Percentiles rank a stretch among this genome's conserved stretches.
These are phyloP conservation scores for Thielaviopsis ethacetica DNA, from an alignment of 2,329 filamentous ascomycete species.

Conservation along the genomic window DNA sequence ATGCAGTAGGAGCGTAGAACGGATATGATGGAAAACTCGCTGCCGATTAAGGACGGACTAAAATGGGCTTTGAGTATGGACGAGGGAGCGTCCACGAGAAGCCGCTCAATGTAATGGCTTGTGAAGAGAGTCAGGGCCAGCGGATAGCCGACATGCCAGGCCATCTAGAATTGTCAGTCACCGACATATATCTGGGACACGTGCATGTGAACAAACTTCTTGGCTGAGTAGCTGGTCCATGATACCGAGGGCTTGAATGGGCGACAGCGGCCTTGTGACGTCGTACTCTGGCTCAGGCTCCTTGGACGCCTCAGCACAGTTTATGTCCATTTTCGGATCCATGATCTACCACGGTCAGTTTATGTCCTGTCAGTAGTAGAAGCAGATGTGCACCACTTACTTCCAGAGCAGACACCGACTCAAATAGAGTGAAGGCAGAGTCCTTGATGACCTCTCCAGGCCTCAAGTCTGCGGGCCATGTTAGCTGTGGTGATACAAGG, in stretches of 20 bases:
- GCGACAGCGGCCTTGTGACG: constrained; percentile 47
- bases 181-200: not conserved
- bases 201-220: constrained; percentile 40
- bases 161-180: constrained; percentile 44
- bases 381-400: constrained; percentile 21
- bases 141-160: constrained; percentile 93
- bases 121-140: constrained; percentile 90
- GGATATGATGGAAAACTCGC: constrained; percentile 33
- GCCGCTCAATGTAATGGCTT: constrained; percentile 72
- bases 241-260: constrained; percentile 74
- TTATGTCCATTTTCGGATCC: constrained; percentile 98
- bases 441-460: constrained; percentile 76
- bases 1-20: constrained; percentile 76
- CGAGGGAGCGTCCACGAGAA: constrained; percentile 54
- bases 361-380: not conserved
- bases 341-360: constrained; percentile 54
- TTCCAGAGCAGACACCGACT: constrained; percentile 78
- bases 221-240: constrained; percentile 86
- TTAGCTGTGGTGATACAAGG: not conserved
- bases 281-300: constrained; percentile 75
- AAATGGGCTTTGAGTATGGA: constrained; percentile 52
- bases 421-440: constrained; percentile 84
- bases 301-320: constrained; percentile 61
- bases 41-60: constrained; percentile 20
- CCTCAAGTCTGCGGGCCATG: constrained; percentile 6